Percentiles rank a stretch among this genome's conserved stretches.
Evolutionary conservation across 306 rosid genomes (phyloP).

Genomic region (Carpinus viminea): DNA sequence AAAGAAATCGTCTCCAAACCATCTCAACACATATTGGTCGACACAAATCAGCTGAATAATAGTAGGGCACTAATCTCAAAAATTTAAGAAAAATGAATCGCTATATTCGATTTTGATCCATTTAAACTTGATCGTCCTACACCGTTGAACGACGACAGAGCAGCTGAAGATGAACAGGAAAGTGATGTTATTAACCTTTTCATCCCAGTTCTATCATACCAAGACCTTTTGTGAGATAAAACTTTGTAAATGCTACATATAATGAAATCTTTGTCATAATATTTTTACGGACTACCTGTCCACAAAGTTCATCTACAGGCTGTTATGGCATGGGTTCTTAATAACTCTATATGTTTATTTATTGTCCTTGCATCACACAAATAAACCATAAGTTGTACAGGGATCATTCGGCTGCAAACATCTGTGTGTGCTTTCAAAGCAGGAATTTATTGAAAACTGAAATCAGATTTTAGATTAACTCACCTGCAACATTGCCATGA

Average conservation of each 20-base stretch:
- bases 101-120: background rate
- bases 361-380: background rate
- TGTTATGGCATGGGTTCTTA: background rate
- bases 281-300: background rate
- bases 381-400: background rate
- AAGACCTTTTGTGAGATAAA: background rate
- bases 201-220: background rate
- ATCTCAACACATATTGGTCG: background rate
- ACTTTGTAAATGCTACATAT: background rate
- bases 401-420: constrained; percentile 2
- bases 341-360: background rate
- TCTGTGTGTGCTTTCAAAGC: background rate
- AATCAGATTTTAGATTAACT: constrained; percentile 36
- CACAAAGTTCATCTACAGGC: background rate
- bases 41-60: background rate
- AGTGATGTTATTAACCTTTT: background rate
- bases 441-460: constrained; percentile 1
- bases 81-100: background rate
- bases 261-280: background rate
- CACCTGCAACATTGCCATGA: constrained; percentile 91
- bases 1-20: background rate
- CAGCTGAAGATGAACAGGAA: background rate
- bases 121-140: background rate
- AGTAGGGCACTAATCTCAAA: background rate
- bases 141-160: background rate